A percentile compares a stretch with the other conserved stretches of the same genome.
Evolutionary conservation across 2,329 filamentous ascomycete genomes (phyloP).

Genomic region (Cadophora luteo-olivacea): DNA sequence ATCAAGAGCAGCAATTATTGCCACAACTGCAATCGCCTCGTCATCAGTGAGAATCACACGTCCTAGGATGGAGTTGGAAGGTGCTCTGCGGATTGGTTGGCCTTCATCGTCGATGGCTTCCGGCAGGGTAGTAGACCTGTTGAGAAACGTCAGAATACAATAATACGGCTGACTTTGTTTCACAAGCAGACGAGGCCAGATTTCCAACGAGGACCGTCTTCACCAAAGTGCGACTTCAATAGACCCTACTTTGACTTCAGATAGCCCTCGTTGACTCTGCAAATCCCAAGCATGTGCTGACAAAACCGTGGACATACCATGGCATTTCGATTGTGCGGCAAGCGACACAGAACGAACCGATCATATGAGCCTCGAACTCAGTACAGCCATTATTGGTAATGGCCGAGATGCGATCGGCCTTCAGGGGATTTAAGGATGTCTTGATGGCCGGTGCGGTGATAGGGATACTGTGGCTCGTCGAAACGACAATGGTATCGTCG

Average conservation of each 20-base stretch:
- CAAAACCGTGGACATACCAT: not conserved
- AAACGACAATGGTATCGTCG: not conserved
- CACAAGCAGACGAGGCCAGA: too few species aligned
- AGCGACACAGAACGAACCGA: not conserved
- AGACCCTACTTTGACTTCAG: too few species aligned
- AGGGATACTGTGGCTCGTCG: not conserved
- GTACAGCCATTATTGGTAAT: not conserved
- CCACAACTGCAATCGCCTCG: conserved; percentile 11
- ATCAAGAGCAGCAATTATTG: not conserved
- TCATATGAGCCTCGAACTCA: not conserved
- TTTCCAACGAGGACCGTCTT: too few species aligned
- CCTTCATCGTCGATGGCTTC: not conserved
- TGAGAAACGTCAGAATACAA: not conserved
- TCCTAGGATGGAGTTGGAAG: conserved; percentile 1
- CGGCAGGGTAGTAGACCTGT: not conserved
- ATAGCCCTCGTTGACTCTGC: too few species aligned
- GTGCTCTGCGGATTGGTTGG: not conserved
- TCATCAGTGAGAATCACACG: not conserved
- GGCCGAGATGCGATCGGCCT: not conserved
- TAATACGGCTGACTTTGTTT: not conserved
- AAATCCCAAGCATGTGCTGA: not conserved
- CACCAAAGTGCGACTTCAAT: too few species aligned
- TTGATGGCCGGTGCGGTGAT: not conserved
- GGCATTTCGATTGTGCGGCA: conserved; percentile 16
- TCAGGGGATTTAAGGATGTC: not conserved